Percentiles rank a stretch among this genome's conserved stretches.
Conservation (phyloP, 352 stramenopile species). For the Phytophthora syringae region DNA sequence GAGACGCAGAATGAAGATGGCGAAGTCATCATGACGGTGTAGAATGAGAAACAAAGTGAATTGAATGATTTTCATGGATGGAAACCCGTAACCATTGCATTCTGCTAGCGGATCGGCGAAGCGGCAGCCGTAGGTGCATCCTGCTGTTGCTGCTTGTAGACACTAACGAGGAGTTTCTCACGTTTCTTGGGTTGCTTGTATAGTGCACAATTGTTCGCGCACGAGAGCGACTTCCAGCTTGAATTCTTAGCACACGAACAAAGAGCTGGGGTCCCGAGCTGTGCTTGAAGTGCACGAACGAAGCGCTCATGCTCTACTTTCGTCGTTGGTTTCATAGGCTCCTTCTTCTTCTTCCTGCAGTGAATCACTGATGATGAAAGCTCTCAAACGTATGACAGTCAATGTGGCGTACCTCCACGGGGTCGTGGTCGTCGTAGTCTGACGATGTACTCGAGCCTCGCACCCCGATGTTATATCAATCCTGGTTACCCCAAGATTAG, state of each 20-base stretch:
- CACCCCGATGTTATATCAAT: constrained; percentile 47
- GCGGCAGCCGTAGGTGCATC: constrained; percentile 4
- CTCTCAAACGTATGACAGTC: background rate
- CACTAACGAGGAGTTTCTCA: constrained; percentile 54
- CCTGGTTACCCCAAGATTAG: constrained; percentile 19
- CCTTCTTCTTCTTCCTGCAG: constrained; percentile 24
- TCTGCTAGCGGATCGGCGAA: constrained; percentile 16
- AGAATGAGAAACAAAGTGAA: constrained; percentile 32
- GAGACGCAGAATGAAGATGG: constrained; percentile 54
- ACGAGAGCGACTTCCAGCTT: constrained; percentile 26
- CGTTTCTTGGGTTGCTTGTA: constrained; percentile 72
- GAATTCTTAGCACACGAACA: constrained; percentile 53
- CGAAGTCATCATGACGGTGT: constrained; percentile 88
- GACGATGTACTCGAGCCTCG: constrained; percentile 46
- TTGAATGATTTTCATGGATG: constrained; percentile 22
- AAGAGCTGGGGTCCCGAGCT: constrained; percentile 58
- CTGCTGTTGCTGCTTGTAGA: constrained; percentile 70
- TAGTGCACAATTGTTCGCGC: constrained; percentile 76
- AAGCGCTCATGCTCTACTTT: constrained; percentile 48
- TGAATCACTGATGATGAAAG: background rate
- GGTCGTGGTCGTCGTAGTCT: constrained; percentile 43
- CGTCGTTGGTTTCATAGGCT: background rate
- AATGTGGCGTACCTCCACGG: constrained; percentile 52
- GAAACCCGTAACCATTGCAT: background rate
- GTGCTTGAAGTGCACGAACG: constrained; percentile 49